Evolutionary conservation across 257 asterid species (phyloP), one percentile per base, ranked within the genome.

Genomic region (Solanum pennellii): DNA sequence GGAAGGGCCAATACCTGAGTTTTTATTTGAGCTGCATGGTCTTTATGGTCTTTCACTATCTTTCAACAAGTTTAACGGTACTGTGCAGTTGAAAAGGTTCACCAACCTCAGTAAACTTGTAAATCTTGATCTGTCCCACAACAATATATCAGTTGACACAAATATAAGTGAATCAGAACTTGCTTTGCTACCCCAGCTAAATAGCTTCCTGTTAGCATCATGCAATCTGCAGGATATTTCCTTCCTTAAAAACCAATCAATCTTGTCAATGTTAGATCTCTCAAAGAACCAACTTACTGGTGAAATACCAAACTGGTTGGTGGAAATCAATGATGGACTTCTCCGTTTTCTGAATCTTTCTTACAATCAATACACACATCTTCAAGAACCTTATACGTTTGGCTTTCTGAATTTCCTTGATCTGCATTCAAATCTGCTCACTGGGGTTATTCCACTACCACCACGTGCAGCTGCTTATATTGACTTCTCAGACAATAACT

Each of bases 221-320:
- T 93, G 98, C 91, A 92, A 91, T 21, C 71, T 94, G 84, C 83
- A 89, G 56, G 89, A 87, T 29, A n/a, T 35, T 91, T 35, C 96
- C 27, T 84, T 69, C 76, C 74, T 93, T 79, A 89, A 69, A 83
- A 92, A 93, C 44, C 91, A 84, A 84, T 59, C 75, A 11, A 35
- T 42, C 14, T 86, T 86, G 29, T 80, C 59, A 9, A 84, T 45
- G 82, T 42, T 91, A 7, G 91, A 91, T 65, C 89, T 86, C 87
- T 91, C 93, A 29, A 86, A 76, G 83, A 91, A 84, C 85, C 85
- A 73, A 2, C 90, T 91, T 56, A 27, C 66, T 27, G 66, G 84
- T 45, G 84, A 45, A 79, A 45, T 79, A 27, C 84, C 84, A 79
- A 79, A 79, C 42, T 79, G 84, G 84, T 9, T 79, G 66, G 65